Evolutionary conservation across 2,329 filamentous ascomycete genomes (phyloP).

Genomic region (Exophiala sideris): DNA sequence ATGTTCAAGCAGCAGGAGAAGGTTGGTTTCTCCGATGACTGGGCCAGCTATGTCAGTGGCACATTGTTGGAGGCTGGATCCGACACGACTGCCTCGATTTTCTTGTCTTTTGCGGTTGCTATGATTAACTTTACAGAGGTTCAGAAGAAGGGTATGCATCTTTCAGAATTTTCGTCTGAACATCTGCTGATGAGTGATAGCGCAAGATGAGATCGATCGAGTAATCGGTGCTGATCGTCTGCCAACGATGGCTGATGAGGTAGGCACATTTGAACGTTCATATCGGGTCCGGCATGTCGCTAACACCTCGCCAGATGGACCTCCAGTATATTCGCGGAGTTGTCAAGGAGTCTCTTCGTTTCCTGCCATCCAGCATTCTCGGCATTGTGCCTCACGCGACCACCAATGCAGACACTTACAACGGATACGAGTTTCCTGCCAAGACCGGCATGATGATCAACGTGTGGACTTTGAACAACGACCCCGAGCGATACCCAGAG

Average conservation of each 20-base stretch:
- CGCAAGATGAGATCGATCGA: constrained; percentile 48
- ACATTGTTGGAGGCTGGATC: constrained; percentile 9
- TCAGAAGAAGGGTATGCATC: constrained; percentile 33
- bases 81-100: constrained; percentile 43
- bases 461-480: constrained; percentile 34
- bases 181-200: constrained; percentile 11
- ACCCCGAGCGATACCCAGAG: constrained; percentile 27
- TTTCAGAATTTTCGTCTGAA: not conserved
- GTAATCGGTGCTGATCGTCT: constrained; percentile 48
- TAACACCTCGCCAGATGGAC: constrained; percentile 19
- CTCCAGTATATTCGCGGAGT: constrained; percentile 55
- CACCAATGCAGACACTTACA: not conserved
- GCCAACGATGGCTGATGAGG: constrained; percentile 49
- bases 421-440: not conserved
- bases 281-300: not conserved
- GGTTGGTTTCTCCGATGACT: constrained; percentile 14
- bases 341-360: constrained; percentile 54
- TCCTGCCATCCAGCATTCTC: not conserved
- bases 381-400: not conserved
- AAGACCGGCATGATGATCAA: not conserved
- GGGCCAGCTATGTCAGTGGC: constrained; percentile 29
- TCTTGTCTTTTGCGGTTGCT: constrained; percentile 46
- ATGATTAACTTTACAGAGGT: constrained; percentile 49
- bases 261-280: not conserved
- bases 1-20: constrained; percentile 15